Evolutionary conservation across 208 protist genomes (phyloP).

Genomic region (Trypanosoma scelopori): DNA sequence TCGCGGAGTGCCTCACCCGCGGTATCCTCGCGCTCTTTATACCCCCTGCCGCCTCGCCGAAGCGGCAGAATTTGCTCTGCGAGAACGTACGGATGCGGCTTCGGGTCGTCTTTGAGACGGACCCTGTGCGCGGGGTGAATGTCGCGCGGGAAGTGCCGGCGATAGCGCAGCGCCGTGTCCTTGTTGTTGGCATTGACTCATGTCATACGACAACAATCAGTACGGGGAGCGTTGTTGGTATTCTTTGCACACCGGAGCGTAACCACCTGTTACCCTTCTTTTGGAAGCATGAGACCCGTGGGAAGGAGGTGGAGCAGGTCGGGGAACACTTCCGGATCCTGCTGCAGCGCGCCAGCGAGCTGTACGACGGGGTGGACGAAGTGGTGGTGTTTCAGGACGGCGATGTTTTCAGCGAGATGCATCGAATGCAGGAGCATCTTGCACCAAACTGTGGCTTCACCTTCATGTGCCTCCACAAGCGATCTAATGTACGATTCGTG

Average conservation of each 20-base stretch:
- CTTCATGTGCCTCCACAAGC: constrained; percentile 91
- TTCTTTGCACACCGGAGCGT: constrained; percentile 50
- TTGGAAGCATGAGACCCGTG: constrained; percentile 75
- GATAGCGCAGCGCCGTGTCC: constrained; percentile 46
- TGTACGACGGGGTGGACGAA: constrained; percentile 80
- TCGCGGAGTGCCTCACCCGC: constrained; percentile 78
- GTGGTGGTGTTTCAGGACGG: constrained; percentile 89
- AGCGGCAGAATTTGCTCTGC: constrained; percentile 35
- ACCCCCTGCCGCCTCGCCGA: constrained; percentile 35
- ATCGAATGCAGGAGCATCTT: constrained; percentile 59
- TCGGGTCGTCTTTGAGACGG: constrained; percentile 50
- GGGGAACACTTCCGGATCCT: constrained; percentile 53
- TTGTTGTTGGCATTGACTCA: constrained; percentile 80
- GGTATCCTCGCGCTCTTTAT: constrained; percentile 64
- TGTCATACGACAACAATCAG: constrained; percentile 81
- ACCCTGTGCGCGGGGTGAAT: constrained; percentile 75
- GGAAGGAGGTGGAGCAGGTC: constrained; percentile 60
- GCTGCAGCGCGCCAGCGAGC: constrained; percentile 30
- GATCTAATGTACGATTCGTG: constrained; percentile 86
- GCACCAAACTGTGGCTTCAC: constrained; percentile 68
- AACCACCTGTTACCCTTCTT: constrained; percentile 74
- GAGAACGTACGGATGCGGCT: constrained; percentile 50
- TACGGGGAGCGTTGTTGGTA: constrained; percentile 70
- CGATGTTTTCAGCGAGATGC: constrained; percentile 77
- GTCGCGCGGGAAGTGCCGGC: constrained; percentile 64